Percentiles rank a stretch among this genome's conserved stretches.
Conservation (phyloP, 495 filamentous ascomycete species). For the Coniosporium apollinis region DNA sequence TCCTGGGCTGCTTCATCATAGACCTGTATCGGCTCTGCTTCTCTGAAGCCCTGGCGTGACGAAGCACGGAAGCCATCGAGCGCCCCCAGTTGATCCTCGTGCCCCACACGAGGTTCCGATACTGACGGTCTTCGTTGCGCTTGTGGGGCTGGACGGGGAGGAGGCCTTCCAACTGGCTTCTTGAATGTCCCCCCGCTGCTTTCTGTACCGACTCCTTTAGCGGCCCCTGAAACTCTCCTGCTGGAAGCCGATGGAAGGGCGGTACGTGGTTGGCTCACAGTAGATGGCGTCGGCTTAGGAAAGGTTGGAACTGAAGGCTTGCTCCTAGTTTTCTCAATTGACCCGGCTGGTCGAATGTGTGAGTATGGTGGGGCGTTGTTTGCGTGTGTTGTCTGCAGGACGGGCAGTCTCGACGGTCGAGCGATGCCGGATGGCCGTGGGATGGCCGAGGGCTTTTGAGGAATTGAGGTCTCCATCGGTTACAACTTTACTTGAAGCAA, state of each 20-base stretch:
- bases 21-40: slow-evolving; percentile 9
- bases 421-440: slow-evolving; percentile 19
- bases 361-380: slow-evolving; percentile 4
- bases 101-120: slow-evolving; percentile 4
- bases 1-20: slow-evolving; percentile 5
- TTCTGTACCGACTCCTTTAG: background rate
- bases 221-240: background rate
- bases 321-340: background rate
- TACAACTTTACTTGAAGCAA: too few species aligned
- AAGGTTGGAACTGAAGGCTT: background rate
- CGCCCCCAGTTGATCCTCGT: slow-evolving; percentile 13
- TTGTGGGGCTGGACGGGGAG: slow-evolving; percentile 5
- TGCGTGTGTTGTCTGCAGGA: slow-evolving; percentile 7
- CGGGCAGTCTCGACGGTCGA: slow-evolving; percentile 18
- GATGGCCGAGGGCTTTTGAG: too few species aligned
- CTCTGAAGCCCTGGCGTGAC: slow-evolving; percentile 13
- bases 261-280: background rate
- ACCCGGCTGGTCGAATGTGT: slow-evolving; percentile 5
- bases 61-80: slow-evolving; percentile 14
- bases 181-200: slow-evolving; percentile 6
- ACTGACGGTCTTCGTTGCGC: background rate
- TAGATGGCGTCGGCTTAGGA: background rate
- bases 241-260: slow-evolving; percentile 1
- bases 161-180: slow-evolving; percentile 14
- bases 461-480: too few species aligned